A percentile compares a stretch with the other conserved stretches of the same genome.
Evolutionary conservation across 345 rosid species (phyloP).

Genomic region (Euphorbia peplus): DNA sequence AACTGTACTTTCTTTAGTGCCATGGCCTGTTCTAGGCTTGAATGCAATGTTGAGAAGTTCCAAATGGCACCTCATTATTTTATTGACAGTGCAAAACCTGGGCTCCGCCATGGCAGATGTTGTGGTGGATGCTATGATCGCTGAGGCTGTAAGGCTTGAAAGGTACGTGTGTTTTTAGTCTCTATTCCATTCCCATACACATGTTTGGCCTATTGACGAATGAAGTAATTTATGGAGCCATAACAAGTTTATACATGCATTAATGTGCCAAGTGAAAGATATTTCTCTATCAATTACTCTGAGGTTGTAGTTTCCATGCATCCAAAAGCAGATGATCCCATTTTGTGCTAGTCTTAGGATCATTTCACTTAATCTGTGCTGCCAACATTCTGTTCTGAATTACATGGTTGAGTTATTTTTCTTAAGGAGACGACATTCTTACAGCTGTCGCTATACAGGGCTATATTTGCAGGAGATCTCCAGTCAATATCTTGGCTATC

Average conservation of each 20-base stretch:
- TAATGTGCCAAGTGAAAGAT: neutral
- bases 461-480: constrained; percentile 91
- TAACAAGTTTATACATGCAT: neutral
- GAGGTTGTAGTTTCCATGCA: neutral
- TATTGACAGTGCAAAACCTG: constrained; percentile 81
- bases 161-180: constrained; percentile 34
- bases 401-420: constrained; percentile 2
- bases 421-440: constrained; percentile 3
- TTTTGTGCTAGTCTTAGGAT: neutral
- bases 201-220: neutral
- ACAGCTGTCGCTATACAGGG: constrained; percentile 41
- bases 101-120: constrained; percentile 99
- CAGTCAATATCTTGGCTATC: constrained; percentile 89
- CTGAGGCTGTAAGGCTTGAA: constrained; percentile 83
- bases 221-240: neutral
- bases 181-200: neutral
- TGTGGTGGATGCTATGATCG: constrained; percentile 95
- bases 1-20: constrained; percentile 70
- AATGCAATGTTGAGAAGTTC: constrained; percentile 54
- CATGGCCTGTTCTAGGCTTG: constrained; percentile 83
- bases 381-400: neutral
- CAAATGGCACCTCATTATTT: constrained; percentile 48
- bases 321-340: neutral
- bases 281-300: neutral
- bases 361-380: neutral